Conservation (phyloP, 164 flowering plant genomes). For the Euptelea pleiosperma region DNA sequence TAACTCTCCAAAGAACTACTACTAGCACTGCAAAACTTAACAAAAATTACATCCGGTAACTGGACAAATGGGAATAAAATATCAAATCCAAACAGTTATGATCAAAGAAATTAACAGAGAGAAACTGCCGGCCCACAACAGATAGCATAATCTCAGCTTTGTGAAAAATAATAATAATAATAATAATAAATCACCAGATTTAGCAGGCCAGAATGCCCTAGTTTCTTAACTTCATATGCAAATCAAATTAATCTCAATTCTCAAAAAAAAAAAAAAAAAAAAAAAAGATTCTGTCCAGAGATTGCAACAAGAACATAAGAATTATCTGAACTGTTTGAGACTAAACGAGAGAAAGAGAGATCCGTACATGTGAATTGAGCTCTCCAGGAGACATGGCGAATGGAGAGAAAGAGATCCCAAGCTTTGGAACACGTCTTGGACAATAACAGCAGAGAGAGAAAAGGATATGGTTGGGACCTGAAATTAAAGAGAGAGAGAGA, state of each 20-base stretch:
- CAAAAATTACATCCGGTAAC: too few relatives aligned
- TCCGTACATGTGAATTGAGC: slow-evolving; percentile 8
- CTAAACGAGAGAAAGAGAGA: neutral
- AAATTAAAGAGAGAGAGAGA: neutral
- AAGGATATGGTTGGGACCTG: neutral
- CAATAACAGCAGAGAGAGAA: neutral
- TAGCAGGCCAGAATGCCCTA: neutral
- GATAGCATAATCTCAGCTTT: too few relatives aligned
- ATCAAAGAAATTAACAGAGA: too few relatives aligned
- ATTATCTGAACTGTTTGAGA: too few relatives aligned
- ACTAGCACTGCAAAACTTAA: too few relatives aligned
- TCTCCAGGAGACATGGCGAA: slow-evolving; percentile 14
- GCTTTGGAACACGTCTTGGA: too few relatives aligned
- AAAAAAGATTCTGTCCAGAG: neutral
- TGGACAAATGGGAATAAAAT: too few relatives aligned
- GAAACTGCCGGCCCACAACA: too few relatives aligned
- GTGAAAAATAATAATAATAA: too few relatives aligned
- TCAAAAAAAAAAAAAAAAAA: neutral
- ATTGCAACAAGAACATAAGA: neutral
- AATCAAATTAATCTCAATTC: neutral
- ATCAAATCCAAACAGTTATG: too few relatives aligned
- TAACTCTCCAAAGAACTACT: too few relatives aligned
- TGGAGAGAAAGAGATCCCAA: neutral
- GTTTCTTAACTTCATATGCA: neutral
- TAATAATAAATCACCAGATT: too few relatives aligned